These are phyloP conservation scores for Ogataea paradorogensis DNA, from an alignment of 805 yeast genomes.

Conservation along the genomic window DNA sequence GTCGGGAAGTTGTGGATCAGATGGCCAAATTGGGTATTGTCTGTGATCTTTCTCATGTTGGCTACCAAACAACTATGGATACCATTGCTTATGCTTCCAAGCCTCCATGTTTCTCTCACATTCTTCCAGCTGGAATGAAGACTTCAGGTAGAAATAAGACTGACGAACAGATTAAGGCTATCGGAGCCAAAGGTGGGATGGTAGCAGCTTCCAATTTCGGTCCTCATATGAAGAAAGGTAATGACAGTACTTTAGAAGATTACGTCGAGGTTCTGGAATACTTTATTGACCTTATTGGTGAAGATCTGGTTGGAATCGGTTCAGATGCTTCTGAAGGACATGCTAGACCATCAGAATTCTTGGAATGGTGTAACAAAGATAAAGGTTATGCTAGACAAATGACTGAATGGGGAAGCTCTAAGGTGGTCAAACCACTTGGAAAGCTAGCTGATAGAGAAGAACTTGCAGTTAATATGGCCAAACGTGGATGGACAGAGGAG, in stretches of 20 bases:
- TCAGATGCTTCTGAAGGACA: constrained; percentile 38
- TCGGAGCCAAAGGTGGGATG: constrained; percentile 22
- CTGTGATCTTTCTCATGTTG: constrained; percentile 48
- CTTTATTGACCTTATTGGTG: constrained; percentile 41
- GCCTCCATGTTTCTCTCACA: constrained; percentile 31
- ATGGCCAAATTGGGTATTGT: constrained; percentile 51
- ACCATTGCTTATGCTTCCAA: constrained; percentile 27
- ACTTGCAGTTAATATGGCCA: constrained; percentile 21
- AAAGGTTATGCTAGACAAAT: constrained; percentile 21
- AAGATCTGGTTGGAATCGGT: constrained; percentile 50
- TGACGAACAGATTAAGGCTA: constrained; percentile 20
- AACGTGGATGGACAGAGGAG: constrained; percentile 21
- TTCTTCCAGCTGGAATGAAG: constrained; percentile 20
- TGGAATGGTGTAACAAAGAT: constrained; percentile 22
- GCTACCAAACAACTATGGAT: constrained; percentile 45
- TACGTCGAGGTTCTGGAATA: constrained; percentile 43
- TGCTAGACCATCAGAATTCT: constrained; percentile 21
- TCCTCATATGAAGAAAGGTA: constrained; percentile 22
- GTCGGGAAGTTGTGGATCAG: constrained; percentile 38
- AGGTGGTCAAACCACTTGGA: constrained; percentile 21
- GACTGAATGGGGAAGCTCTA: constrained; percentile 23
- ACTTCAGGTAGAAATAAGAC: constrained; percentile 21
- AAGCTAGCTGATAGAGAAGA: constrained; percentile 22
- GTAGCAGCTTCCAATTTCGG: constrained; percentile 23
- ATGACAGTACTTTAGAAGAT: constrained; percentile 39